Conservation (phyloP, 495 filamentous ascomycete species). For the Neurospora tetrasperma region DNA sequence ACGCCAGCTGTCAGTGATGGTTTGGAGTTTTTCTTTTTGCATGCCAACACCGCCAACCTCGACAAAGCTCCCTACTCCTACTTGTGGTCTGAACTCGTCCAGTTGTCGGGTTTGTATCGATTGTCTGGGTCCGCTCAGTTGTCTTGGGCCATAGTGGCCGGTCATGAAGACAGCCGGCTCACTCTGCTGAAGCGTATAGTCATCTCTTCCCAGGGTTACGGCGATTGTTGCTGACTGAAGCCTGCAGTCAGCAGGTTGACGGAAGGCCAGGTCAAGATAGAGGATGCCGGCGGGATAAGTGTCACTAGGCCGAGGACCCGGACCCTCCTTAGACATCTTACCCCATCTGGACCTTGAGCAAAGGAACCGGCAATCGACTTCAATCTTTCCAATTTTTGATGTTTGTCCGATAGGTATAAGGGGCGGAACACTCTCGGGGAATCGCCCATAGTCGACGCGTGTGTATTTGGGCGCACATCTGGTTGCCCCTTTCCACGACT, state of each 20-base stretch:
- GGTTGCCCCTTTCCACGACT: too few species aligned
- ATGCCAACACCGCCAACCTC: slow-evolving; percentile 10
- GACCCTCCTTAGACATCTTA: neutral
- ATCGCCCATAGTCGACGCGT: too few species aligned
- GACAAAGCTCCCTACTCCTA: neutral
- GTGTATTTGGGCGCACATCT: too few species aligned
- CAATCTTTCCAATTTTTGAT: too few species aligned
- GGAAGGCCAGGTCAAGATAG: slow-evolving; percentile 24
- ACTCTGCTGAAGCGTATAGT: neutral
- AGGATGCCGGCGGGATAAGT: slow-evolving; percentile 19
- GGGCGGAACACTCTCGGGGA: too few species aligned
- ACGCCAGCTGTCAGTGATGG: slow-evolving; percentile 5
- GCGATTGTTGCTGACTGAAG: slow-evolving; percentile 20
- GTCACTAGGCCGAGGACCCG: too few species aligned
- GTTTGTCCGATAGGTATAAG: too few species aligned
- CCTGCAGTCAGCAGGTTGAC: slow-evolving; percentile 19
- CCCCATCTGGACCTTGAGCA: slow-evolving; percentile 28
- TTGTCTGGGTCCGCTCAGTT: slow-evolving; percentile 3
- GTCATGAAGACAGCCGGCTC: slow-evolving; percentile 5
- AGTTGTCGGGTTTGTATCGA: neutral
- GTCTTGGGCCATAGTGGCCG: slow-evolving; percentile 12
- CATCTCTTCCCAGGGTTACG: slow-evolving; percentile 19
- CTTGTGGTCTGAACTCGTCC: slow-evolving; percentile 5
- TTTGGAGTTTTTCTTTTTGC: slow-evolving; percentile 5
- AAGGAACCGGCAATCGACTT: slow-evolving; percentile 19